Evolutionary conservation across 371 early-diverging fungal genomes (phyloP).

Genomic region (Amoeboaphelidium protococcarum): DNA sequence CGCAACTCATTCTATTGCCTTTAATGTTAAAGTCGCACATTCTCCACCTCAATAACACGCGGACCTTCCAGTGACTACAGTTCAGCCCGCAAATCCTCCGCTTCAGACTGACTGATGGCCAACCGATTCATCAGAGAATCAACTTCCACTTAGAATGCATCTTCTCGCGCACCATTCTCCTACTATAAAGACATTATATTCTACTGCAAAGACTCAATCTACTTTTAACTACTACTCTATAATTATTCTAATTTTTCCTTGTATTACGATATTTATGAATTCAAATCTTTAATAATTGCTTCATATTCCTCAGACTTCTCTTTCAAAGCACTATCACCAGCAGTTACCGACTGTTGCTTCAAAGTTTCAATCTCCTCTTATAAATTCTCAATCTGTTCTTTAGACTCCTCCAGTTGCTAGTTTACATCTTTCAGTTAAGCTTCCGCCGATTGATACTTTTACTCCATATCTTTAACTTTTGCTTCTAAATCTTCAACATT

Average conservation of each 20-base stretch:
- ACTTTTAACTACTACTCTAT: too few relatives aligned
- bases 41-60: constrained; percentile 8
- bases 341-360: too few relatives aligned
- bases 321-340: constrained; percentile 23
- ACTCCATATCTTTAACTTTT: constrained; percentile 15
- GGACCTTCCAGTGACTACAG: constrained; percentile 4
- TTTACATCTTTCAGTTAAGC: constrained; percentile 26
- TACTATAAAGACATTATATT: too few relatives aligned
- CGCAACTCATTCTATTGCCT: too few relatives aligned
- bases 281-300: background rate
- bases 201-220: too few relatives aligned
- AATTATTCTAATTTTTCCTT: too few relatives aligned
- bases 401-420: constrained; percentile 27
- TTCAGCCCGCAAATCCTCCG: constrained; percentile 8
- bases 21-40: too few relatives aligned
- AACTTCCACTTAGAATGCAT: too few relatives aligned
- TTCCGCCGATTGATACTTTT: background rate
- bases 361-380: constrained; percentile 23
- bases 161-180: too few relatives aligned
- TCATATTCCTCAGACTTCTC: constrained; percentile 20
- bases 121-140: too few relatives aligned
- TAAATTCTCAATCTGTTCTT: constrained; percentile 19
- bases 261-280: background rate
- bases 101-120: constrained; percentile 1
- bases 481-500: constrained; percentile 26